A percentile compares a stretch with the other conserved stretches of the same genome.
Conservation (phyloP, 2,329 filamentous ascomycete species). For the Whalleya microplaca region DNA sequence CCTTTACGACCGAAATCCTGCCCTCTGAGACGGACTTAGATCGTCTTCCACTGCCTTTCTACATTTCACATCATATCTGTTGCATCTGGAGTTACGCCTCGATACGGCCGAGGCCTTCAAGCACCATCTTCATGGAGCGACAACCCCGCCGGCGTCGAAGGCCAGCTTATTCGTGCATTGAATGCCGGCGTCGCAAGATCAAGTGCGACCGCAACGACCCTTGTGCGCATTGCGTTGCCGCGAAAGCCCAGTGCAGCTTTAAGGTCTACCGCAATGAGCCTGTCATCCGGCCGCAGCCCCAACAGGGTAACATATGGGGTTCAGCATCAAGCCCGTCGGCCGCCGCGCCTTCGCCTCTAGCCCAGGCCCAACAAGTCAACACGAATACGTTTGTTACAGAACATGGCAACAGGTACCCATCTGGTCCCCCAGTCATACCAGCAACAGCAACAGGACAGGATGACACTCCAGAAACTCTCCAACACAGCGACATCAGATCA, state of each 20-base stretch:
- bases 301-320: background rate
- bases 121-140: constrained; percentile 24
- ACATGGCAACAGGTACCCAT: background rate
- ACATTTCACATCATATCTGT: background rate
- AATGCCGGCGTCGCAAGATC: constrained; percentile 50
- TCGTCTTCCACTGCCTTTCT: background rate
- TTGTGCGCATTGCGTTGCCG: constrained; percentile 42
- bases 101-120: constrained; percentile 16
- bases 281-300: background rate
- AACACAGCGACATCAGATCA: constrained; percentile 2
- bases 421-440: background rate
- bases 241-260: constrained; percentile 39
- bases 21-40: background rate
- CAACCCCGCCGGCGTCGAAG: constrained; percentile 36
- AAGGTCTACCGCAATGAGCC: constrained; percentile 21
- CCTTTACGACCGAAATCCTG: constrained; percentile 6
- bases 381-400: background rate
- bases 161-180: constrained; percentile 45
- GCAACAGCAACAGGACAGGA: background rate
- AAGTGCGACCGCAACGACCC: constrained; percentile 49
- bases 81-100: too few relatives aligned
- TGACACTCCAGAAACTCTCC: constrained; percentile 3
- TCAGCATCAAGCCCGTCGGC: constrained; percentile 11
- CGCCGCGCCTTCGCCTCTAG: constrained; percentile 8
- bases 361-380: constrained; percentile 1